Percentiles rank a stretch among this genome's conserved stretches.
Conservation (phyloP, 164 flowering plant genomes). For the Vitis labrusca region DNA sequence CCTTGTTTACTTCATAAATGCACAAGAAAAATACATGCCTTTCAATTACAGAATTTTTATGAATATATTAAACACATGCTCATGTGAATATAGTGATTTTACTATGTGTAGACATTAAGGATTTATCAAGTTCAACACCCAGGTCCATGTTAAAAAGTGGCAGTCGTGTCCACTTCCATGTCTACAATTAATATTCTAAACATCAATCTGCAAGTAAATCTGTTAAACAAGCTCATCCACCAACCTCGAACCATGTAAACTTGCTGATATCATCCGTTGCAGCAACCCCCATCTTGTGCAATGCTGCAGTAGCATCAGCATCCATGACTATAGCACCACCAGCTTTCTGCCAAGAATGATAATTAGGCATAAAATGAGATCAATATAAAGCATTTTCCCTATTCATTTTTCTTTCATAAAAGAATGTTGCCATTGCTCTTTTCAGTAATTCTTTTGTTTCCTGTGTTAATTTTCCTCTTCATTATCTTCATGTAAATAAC, state of each 20-base stretch:
- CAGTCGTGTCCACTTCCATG: too few species aligned
- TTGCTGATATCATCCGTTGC: slow-evolving; percentile 79
- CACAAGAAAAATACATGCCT: too few species aligned
- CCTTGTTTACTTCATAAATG: too few species aligned
- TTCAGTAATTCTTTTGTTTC: too few species aligned
- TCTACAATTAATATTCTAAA: background rate
- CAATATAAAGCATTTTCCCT: background rate
- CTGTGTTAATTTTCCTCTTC: background rate
- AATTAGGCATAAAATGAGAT: background rate
- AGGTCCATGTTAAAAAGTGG: too few species aligned
- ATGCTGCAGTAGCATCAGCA: slow-evolving; percentile 88
- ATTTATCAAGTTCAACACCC: too few species aligned
- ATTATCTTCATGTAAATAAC: background rate
- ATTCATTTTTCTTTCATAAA: background rate
- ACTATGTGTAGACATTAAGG: too few species aligned
- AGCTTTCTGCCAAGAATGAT: slow-evolving; percentile 55
- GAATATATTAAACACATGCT: too few species aligned
- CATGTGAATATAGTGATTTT: too few species aligned
- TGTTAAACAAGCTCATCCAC: slow-evolving; percentile 2
- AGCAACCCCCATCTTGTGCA: slow-evolving; percentile 66
- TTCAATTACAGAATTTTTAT: too few species aligned
- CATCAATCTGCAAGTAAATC: background rate
- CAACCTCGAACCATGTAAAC: slow-evolving; percentile 83
- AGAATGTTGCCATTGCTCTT: background rate
- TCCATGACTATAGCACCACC: slow-evolving; percentile 83